Base-by-base conservation (phyloP, 345 rosid species). In the Aquilaria yunnanensis region DNA sequence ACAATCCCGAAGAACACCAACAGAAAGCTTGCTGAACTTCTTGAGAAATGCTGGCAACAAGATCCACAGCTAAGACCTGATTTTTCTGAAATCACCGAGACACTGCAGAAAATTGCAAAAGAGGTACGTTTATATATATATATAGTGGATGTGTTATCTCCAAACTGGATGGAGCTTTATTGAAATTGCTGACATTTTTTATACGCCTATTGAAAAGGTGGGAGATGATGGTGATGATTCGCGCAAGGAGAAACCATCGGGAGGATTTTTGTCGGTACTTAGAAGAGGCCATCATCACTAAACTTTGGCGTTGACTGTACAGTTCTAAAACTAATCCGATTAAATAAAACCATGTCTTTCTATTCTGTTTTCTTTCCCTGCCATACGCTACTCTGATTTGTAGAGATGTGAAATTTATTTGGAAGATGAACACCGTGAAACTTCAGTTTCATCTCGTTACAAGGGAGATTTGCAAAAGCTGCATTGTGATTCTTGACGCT, bases 31-130 rank as follows among this genome's bases (percentile, higher is more conserved):
- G 70, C 71, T 48, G 95, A 80, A 69, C 75, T 94, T 51, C 81
- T 94, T 41, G 85, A 81, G 74, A 86, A 74, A 74, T 77, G 83
- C 67, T 94, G 99, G 99, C 88, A 88, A 70, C 83, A 90, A 80
- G 97, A 94, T 82, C 90, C 99, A 48, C 68, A 80, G 47, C 45
- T 56, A 64, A 87, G 99, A 76, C 99, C 99, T 8, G 95, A 90
- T 70, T 94, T 94, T 60, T 72, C 92, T 1, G 95, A 90, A 81
- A 83, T 88, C 12, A 80, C 72, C 51, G 87, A 72, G 66, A 79
- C 77, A 69, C 81, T 94, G 51, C 78, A 70, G 69, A 85, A 75
- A 77, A 85, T 86, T 74, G 81, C 81, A 0, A 88, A 86, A 74
- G 99, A 90, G 85, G 98, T 84, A 75, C 69, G 70, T 64, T 54